Evolutionary conservation across 1,284 basidiomycete genomes (phyloP), one percentile per base, ranked within the genome.

Genomic region (Cutaneotrichosporon daszewskae): DNA sequence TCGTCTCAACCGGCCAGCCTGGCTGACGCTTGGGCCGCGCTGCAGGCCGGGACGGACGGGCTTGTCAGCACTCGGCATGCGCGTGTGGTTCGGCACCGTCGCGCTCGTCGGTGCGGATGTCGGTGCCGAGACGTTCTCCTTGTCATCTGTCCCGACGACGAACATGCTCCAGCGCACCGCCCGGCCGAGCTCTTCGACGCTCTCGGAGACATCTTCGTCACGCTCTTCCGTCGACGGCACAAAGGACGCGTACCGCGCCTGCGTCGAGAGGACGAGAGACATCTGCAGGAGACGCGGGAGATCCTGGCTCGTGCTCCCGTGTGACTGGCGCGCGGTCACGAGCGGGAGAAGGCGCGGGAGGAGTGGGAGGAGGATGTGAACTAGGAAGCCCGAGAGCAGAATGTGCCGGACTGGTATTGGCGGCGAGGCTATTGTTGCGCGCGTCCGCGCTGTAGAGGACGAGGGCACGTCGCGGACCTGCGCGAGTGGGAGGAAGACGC

Each of bases 401-500:
- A 69, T 57, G 22, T 68, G 62, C n/a, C 70, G 57, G 8, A 69
- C 62, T 10, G 66, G 57, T 18, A 70, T 64, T 0, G 65, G 53
- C 2, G 55, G 47, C 9, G 37, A 31, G 11, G 48, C 19, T 14
- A 55, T 39, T 11, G 49, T 38, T 18, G 49, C 32, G 16, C 38
- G 34, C 3, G 50, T 34, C 14, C 16, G 22, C 3, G 45, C 32
- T 4, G 43, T 43, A 17, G 47, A 29, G 9, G 53, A 43, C 1
- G 55, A 45, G 5, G 59, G 56, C 4, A 58, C 40, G 19, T 66
- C 68, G 14, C 58, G 53, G 3, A 69, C 54, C 25, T 68, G 66
- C 5, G 63, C 55, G 49, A 70, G 62, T 0, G 76, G 75, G 16
- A 77, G 62, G 46, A 77, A 76, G 48, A 74, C 70, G 18, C 72